phyloP scores from a whole-genome alignment of 495 filamentous ascomycete species.

The Penicillium mononematosum region DNA sequence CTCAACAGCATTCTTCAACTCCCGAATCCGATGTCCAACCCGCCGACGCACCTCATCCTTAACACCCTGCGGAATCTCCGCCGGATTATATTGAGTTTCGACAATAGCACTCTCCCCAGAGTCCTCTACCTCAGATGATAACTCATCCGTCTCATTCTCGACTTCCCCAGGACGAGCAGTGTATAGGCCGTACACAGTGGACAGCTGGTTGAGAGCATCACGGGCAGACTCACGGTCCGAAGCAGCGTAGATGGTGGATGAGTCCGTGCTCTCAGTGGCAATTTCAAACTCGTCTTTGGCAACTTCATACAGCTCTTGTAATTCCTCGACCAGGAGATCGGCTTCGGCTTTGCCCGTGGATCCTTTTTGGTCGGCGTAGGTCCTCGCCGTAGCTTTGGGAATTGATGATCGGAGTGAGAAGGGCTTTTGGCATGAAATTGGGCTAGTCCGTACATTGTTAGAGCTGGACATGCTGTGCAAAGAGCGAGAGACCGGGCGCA shows the following conservation, averaged over 20 bases:
- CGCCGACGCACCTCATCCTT: slow-evolving; percentile 40
- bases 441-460: background rate
- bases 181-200: slow-evolving; percentile 39
- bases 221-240: slow-evolving; percentile 47
- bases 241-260: slow-evolving; percentile 46
- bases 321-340: slow-evolving; percentile 43
- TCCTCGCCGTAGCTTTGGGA: background rate
- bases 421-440: background rate
- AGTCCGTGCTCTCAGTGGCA: slow-evolving; percentile 45
- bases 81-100: slow-evolving; percentile 38
- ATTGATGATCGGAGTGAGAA: background rate
- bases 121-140: slow-evolving; percentile 5
- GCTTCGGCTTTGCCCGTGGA: slow-evolving; percentile 18
- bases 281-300: slow-evolving; percentile 52
- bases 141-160: slow-evolving; percentile 8
- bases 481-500: background rate
- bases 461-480: background rate
- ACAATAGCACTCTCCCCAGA: slow-evolving; percentile 18
- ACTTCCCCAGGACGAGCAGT: slow-evolving; percentile 23
- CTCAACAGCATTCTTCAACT: slow-evolving; percentile 46
- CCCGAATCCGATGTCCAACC: slow-evolving; percentile 43
- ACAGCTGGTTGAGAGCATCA: slow-evolving; percentile 42
- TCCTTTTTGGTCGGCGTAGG: background rate
- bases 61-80: slow-evolving; percentile 25
- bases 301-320: slow-evolving; percentile 45